Evolutionary conservation across 1,284 basidiomycete species (phyloP).

Genomic region (Marasmius tenuissimus): DNA sequence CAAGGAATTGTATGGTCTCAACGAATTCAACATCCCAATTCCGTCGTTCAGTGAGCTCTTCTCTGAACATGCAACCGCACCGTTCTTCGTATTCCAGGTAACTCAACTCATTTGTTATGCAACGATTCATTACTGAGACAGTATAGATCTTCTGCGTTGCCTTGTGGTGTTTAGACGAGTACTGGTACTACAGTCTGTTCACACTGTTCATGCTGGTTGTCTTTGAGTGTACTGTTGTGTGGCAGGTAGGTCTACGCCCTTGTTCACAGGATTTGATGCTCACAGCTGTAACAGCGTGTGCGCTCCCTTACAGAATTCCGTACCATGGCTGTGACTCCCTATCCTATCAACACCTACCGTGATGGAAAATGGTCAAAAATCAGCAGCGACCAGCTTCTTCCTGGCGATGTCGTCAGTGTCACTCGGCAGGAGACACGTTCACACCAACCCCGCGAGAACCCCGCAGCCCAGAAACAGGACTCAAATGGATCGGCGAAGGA

Average conservation of each 20-base stretch:
- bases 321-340: conserved; percentile 92
- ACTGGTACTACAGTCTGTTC: conserved; percentile 97
- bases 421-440: conserved; percentile 6
- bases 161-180: conserved; percentile 94
- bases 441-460: conserved; percentile 4
- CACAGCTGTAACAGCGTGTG: conserved; percentile 59
- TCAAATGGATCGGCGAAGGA: neutral
- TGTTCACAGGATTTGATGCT: conserved; percentile 5
- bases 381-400: conserved; percentile 83
- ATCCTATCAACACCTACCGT: conserved; percentile 79
- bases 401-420: conserved; percentile 88
- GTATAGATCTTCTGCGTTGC: conserved; percentile 97
- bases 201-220: conserved; percentile 96
- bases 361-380: conserved; percentile 80
- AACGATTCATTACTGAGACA: conserved; percentile 68
- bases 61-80: conserved; percentile 40
- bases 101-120: neutral
- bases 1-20: conserved; percentile 77
- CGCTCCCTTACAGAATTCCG: conserved; percentile 91
- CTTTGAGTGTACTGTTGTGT: conserved; percentile 97
- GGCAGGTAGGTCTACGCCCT: conserved; percentile 65
- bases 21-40: conserved; percentile 94
- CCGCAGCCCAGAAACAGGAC: conserved; percentile 34
- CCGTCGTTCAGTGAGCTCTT: conserved; percentile 70
- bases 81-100: conserved; percentile 85